These are phyloP conservation scores for Stephania japonica DNA, from an alignment of 164 flowering plant genomes.

Conservation along the genomic window DNA sequence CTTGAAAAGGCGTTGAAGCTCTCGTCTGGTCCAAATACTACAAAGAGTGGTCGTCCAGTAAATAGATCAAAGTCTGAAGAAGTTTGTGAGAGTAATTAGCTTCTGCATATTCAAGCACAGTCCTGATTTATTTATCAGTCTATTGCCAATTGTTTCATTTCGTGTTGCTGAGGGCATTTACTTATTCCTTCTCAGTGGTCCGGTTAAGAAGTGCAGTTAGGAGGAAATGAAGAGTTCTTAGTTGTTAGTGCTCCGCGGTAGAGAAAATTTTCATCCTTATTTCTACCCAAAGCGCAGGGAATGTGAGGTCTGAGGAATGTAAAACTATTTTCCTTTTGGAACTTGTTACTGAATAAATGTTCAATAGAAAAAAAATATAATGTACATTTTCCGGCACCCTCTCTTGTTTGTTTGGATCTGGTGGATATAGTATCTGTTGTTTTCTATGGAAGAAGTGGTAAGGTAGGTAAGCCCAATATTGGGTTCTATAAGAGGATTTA, in stretches of 20 bases:
- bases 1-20: constrained; percentile 64
- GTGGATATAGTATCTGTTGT: no score
- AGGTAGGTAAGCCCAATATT: no score
- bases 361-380: background rate
- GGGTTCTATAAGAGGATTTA: no score
- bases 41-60: constrained; percentile 60
- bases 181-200: background rate
- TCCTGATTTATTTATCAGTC: background rate
- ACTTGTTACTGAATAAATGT: background rate
- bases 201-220: background rate
- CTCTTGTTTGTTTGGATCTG: no score
- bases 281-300: background rate
- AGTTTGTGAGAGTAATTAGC: constrained; percentile 17
- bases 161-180: background rate
- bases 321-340: background rate
- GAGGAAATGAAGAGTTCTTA: no score
- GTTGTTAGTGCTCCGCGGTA: background rate
- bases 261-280: background rate
- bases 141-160: background rate
- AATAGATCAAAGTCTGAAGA: constrained; percentile 28
- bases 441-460: no score
- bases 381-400: no score
- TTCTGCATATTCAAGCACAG: background rate
- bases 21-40: constrained; percentile 42
- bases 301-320: background rate